Evolutionary conservation across 2,329 filamentous ascomycete species (phyloP), one percentile per base, ranked within the genome.

Genomic region (Colletotrichum orchidophilum): DNA sequence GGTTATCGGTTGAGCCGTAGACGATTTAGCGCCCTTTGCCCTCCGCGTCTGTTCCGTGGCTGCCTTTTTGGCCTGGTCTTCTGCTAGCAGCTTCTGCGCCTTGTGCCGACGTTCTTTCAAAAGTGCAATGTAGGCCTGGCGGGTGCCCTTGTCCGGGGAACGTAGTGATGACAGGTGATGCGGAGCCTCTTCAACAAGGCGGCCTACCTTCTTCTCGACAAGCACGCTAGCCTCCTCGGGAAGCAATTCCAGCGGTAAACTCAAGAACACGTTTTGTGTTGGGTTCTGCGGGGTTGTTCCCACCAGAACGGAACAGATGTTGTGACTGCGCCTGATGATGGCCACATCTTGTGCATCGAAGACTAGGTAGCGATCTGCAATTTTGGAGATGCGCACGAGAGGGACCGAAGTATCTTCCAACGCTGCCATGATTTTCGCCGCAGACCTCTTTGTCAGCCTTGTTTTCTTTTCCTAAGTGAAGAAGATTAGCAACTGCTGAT

Each of bases 241-340:
- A 85, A 96, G 94, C 54, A 99, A 86, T 84, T 98, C 93, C 29
- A 98, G 84, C 3, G 96, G 96, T 60, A 98, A 84, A 55, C 95
- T 94, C 70, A 96, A 88, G 79, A 98, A 98, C 69, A 97, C 89
- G 83, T 97, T 98, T 82, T 99, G 96, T 76, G 97, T 96, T 6
- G 95, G 95, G 68, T 94, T 92, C 82, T 98, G 95, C 2, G 96
- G 96, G 33, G 97, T 90, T 8, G 94, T 95, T 68, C 96, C 96
- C 71, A 94, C 91, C 66, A 97, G 87, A 35, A 96, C 92, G 73
- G 95, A 95, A 78, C 93, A 95, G 76, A 97, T 94, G 80, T 94
- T 91, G 83, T 97, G 89, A 76, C 90, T 86, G 73, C 93, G 91
- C 75, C 96, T 93, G 73, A 97, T 86, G 80, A 92, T 88, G 76